Base-by-base conservation (phyloP, 305 asterid genomes). In the Ajuga reptans region DNA sequence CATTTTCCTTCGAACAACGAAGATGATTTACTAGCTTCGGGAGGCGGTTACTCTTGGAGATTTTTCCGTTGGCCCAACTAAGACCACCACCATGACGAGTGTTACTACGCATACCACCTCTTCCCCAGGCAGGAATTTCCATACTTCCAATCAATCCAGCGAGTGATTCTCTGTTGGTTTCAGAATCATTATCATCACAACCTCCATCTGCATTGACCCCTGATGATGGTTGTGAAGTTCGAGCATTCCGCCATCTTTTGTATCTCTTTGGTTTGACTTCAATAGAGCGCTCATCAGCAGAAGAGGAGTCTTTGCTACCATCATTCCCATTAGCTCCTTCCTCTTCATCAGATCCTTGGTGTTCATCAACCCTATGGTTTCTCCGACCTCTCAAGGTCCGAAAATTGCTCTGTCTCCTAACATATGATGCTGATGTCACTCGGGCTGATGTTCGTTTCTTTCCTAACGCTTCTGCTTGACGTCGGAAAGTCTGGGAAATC, bases 381-480 rank as follows among this genome's bases (percentile, higher is more conserved):
- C 85, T 85, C 67, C 91, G 82, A 37, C 90, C 87, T 79, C 96
- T 84, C 78, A 77, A 77, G 61, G 72, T 86, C 58, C 95, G 82
- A 63, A 77, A 78, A 68, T 58, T 88, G 39, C 88, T 75, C 66
- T 83, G 96, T 77, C 90, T 84, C 80, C 97, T 86, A 11, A 54
- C 72, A 81, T 66, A 85, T 59, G 86, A 72, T 21, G 84, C 58
- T 64, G 90, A 79, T 47, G 89, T 74, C 34, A 80, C 73, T 71
- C 86, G 84, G 41, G 86, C 78, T 36, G 84, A 69, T 34, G 89
- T 77, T 73, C 91, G 84, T 78, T 89, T 93, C 78, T 84, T 91
- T 72, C 99, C 99, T 57, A 87, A 77, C 77, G 97, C 99, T 83
- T 93, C 96, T 18, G 95, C 72, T 80, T 93, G 99, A 46, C 99